phyloP scores from a whole-genome alignment of 495 filamentous ascomycete genomes.

The Articulospora tetracladia region DNA sequence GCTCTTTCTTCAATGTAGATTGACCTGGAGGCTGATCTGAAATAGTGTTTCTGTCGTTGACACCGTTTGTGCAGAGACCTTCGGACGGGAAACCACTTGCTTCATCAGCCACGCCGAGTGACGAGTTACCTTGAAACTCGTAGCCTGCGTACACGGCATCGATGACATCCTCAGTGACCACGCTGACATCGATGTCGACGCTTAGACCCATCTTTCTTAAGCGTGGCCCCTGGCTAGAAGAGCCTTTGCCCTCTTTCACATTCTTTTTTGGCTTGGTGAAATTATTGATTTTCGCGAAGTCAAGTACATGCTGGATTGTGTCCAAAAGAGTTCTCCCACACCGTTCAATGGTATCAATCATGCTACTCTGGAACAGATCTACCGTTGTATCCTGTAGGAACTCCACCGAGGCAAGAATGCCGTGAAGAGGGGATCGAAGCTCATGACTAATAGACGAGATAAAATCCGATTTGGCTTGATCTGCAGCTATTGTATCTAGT shows the following conservation, averaged over 20 bases:
- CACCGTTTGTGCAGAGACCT: too few species aligned
- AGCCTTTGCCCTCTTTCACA: too few species aligned
- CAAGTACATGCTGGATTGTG: constrained; percentile 64
- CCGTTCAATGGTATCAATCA: constrained; percentile 59
- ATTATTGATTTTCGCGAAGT: background rate
- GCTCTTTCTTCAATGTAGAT: background rate
- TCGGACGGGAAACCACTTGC: too few species aligned
- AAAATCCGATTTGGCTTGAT: constrained; percentile 57
- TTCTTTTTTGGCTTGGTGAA: too few species aligned
- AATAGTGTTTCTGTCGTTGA: too few species aligned
- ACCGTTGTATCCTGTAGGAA: constrained; percentile 52
- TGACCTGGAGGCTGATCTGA: too few species aligned
- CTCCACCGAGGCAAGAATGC: constrained; percentile 57
- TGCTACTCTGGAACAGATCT: constrained; percentile 42
- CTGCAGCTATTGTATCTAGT: constrained; percentile 36
- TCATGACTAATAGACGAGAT: constrained; percentile 73
- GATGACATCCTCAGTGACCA: constrained; percentile 33
- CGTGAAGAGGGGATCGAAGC: constrained; percentile 64
- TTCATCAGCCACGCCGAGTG: too few species aligned
- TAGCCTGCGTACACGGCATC: constrained; percentile 38
- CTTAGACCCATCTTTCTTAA: too few species aligned
- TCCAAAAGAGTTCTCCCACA: constrained; percentile 69
- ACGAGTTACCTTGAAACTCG: too few species aligned
- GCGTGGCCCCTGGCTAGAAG: too few species aligned
- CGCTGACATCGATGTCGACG: constrained; percentile 5